Percentiles rank a stretch among this genome's conserved stretches.
Evolutionary conservation across 1,139 yeast species (phyloP).

Genomic region (Arxiozyma bovina): DNA sequence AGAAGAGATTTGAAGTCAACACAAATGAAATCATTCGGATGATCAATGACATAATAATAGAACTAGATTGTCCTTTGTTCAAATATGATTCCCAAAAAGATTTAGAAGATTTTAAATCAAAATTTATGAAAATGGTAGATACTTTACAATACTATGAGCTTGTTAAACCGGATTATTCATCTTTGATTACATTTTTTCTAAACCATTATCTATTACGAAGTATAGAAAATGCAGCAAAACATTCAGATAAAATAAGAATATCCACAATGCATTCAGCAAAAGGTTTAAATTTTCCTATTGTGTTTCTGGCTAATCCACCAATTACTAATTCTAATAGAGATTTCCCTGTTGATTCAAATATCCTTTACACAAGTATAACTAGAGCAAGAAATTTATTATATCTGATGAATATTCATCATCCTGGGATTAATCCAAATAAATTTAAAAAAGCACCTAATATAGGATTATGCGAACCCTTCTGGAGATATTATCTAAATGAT

Average conservation of each 20-base stretch:
- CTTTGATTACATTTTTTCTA: constrained; percentile 28
- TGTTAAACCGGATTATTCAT: constrained; percentile 16
- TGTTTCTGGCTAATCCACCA: constrained; percentile 42
- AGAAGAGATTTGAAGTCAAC: not conserved
- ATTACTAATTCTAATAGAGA: constrained; percentile 12
- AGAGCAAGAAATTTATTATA: constrained; percentile 52
- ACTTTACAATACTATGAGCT: constrained; percentile 24
- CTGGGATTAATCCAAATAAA: constrained; percentile 3
- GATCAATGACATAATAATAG: not conserved
- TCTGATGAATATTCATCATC: constrained; percentile 27
- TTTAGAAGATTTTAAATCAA: constrained; percentile 12
- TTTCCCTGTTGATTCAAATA: constrained; percentile 27
- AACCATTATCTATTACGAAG: not conserved
- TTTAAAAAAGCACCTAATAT: not conserved
- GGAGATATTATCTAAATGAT: constrained; percentile 21
- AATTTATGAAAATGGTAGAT: constrained; percentile 28
- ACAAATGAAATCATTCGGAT: not conserved
- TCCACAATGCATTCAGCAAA: constrained; percentile 67
- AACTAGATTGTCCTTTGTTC: constrained; percentile 13
- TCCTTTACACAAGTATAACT: constrained; percentile 57
- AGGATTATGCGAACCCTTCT: constrained; percentile 16
- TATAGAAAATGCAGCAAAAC: not conserved
- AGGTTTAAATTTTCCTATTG: constrained; percentile 64
- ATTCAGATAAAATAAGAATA: constrained; percentile 35
- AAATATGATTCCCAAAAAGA: constrained; percentile 5